A percentile compares a stretch with the other conserved stretches of the same genome.
These are phyloP conservation scores for Eustoma russellianum DNA, from an alignment of 257 asterid species.

Conservation along the genomic window DNA sequence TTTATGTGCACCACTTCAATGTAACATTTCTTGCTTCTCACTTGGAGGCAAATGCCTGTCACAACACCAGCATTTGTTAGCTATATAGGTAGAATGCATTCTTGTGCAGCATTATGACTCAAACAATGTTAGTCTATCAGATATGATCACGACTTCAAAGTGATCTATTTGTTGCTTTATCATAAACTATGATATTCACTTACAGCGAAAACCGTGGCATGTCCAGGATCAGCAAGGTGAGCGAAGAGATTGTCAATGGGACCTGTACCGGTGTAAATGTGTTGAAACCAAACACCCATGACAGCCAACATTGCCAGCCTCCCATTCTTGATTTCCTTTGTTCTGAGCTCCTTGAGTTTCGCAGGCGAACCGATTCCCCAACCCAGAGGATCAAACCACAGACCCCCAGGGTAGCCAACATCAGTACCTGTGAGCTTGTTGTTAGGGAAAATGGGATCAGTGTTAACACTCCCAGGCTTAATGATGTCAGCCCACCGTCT, in stretches of 20 bases:
- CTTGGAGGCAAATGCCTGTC: conserved; percentile 80
- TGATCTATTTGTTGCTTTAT: too few relatives aligned
- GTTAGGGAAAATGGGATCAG: conserved; percentile 96
- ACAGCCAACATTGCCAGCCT: conserved; percentile 95
- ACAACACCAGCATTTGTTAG: conserved; percentile 1
- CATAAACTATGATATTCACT: conserved; percentile 25
- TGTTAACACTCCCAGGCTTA: conserved; percentile 90
- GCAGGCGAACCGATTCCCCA: conserved; percentile 80
- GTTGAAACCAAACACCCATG: conserved; percentile 99
- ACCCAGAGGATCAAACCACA: conserved; percentile 97
- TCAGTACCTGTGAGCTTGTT: conserved; percentile 98
- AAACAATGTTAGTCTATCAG: too few relatives aligned
- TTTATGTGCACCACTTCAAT: conserved; percentile 18
- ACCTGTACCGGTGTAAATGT: conserved; percentile 90
- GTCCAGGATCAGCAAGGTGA: conserved; percentile 97
- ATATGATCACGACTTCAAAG: too few relatives aligned
- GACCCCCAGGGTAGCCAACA: conserved; percentile 91
- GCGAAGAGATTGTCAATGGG: conserved; percentile 97
- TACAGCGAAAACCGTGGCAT: conserved; percentile 86
- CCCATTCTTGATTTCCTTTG: conserved; percentile 97
- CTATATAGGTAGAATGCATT: too few relatives aligned
- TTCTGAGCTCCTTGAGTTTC: conserved; percentile 78
- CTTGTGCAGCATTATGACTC: too few relatives aligned
- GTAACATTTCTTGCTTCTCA: conserved; percentile 23
- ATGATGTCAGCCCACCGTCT: conserved; percentile 96